Evolutionary conservation across 805 yeast species (phyloP), one percentile per base, ranked within the genome.

Genomic region (Candida silvicultrix): DNA sequence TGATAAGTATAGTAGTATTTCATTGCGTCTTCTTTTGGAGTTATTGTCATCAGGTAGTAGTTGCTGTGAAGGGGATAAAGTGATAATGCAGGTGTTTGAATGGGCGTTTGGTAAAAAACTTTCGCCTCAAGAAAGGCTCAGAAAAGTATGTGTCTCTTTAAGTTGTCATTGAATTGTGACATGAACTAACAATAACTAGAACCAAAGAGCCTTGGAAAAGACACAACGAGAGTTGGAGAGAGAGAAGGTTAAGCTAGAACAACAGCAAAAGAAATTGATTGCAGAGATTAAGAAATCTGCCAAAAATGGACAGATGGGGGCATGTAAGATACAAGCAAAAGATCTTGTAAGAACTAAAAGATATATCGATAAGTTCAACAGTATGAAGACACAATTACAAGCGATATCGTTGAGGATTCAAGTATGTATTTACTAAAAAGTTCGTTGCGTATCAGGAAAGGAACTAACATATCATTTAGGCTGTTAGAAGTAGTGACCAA

Each of bases 71-170:
- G 32, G 12, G 32, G 12, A 7, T 29, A 11, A 5, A 18, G 34
- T 6, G 23, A 45, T 8, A 15, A 80, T 81, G 85, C 77, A 78
- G 56, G 62, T 84, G 56, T 78, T 94, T 54, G 95, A 90, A 59
- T 94, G 98, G 98, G 89, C 87, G 23, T 94, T 94, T 68, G 99
- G 99, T 10, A 87, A 89, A 74, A 79, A 84, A 62, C 69, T 85
- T 51, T 89, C 98, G 41, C 98, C 99, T 11, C 97, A 90, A 63
- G 99, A 94, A 68, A 77, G 89, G 64, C 78, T 94, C 62, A 81
- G 97, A 52, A 92, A 81, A 58, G 77, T 71, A 58, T 45, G 73
- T 59, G 11, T n/a, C n/a, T n/a, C n/a, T n/a, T n/a, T n/a, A n/a
- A n/a, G n/a, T n/a, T n/a, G n/a, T n/a, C n/a, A n/a, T n/a, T n/a